Evolutionary conservation across 140 eudicot genomes (phyloP).

Genomic region (Stevia rebaudiana): DNA sequence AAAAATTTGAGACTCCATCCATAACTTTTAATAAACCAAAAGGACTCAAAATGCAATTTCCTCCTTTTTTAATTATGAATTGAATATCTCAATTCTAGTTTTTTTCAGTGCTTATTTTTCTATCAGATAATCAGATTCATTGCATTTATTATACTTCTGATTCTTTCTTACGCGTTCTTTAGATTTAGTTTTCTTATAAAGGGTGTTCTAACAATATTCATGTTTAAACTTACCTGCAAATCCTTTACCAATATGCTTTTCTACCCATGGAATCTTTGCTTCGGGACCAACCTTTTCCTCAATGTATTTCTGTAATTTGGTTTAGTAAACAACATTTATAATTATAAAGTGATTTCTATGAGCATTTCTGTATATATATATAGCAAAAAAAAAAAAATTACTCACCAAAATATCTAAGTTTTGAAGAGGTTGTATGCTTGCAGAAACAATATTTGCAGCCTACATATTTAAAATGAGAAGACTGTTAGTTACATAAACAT

Average conservation of each 20-base stretch:
- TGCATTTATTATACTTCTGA: neutral
- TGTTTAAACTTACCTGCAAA: constrained; percentile 45
- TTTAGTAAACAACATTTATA: neutral
- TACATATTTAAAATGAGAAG: constrained; percentile 18
- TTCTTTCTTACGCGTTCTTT: neutral
- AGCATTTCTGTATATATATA: neutral
- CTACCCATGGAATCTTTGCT: constrained; percentile 51
- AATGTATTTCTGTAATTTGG: constrained; percentile 42
- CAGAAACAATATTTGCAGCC: constrained; percentile 79
- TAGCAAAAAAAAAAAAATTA: neutral
- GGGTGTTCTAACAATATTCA: constrained; percentile 1
- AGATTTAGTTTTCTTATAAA: neutral
- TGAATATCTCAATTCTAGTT: neutral
- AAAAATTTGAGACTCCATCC: too few relatives aligned
- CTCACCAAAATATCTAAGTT: constrained; percentile 52
- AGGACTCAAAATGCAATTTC: neutral
- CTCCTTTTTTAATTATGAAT: neutral
- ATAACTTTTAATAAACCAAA: neutral
- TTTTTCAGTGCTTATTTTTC: neutral
- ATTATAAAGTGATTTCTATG: neutral
- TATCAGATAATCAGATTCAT: neutral
- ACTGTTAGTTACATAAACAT: constrained; percentile 1
- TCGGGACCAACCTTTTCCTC: constrained; percentile 61
- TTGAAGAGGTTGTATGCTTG: constrained; percentile 85
- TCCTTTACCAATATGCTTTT: constrained; percentile 48